Evolutionary conservation across 371 early-diverging fungal genomes (phyloP), one percentile per base, ranked within the genome.

Genomic region (Mortierella sp.): DNA sequence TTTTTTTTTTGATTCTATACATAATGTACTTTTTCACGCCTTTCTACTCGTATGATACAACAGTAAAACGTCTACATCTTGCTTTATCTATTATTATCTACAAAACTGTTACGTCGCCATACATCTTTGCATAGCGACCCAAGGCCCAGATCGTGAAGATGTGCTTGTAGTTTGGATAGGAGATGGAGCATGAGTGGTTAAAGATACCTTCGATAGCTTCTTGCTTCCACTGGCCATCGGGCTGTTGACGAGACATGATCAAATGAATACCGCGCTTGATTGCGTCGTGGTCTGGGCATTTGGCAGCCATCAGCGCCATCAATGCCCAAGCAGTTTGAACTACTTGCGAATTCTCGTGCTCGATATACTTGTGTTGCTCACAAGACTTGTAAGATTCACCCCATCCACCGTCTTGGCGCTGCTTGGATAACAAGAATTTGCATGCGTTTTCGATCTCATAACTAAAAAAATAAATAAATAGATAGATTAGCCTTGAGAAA

Each of bases 141-240:
- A 99, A 86, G 1, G 98, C 98, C 98, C 98, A 99, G 47, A 97
- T 93, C 4, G 94, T 90, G 70, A 98, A 99, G 68, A 91, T 78
- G 47, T 78, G 79, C 69, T 78, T 78, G 49, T 73, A 78, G 70
- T 69, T 72, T 49, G 61, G 61, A 82, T 99, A 99, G 31, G 94
- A 91, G 79, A 99, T 98, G 84, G 90, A 93, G 80, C 94, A 95
- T 70, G 90, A 93, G 82, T 96, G 94, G 89, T 98, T 99, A 81
- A 99, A 99, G 47, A 98, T 97, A 42, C 99, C 99, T 84, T 99
- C 99, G 66, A 98, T 96, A 49, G 88, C 91, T 75, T 99, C 98
- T 82, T 99, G 98, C 31, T 90, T 89, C 98, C 98, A 99, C 79
- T 95, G 95, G 43, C 99, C 99, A 66, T 92, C 95, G 3, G 88